phyloP scores from a whole-genome alignment of 805 yeast genomes.

The Suhomyces canberraensis region DNA sequence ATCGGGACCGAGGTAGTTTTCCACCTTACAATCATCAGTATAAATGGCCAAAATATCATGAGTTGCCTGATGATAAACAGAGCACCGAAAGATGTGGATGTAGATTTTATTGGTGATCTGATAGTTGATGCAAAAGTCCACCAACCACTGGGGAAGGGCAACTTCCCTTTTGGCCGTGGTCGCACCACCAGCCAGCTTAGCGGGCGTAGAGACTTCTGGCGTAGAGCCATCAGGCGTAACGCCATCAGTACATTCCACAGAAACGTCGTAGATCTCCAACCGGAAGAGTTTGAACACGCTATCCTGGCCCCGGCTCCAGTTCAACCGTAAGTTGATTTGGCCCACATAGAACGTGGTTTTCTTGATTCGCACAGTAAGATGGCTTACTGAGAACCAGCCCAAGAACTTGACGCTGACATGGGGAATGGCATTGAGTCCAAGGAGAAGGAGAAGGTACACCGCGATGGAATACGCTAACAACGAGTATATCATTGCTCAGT shows the following conservation, averaged over 20 bases:
- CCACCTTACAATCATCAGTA: conserved; percentile 1
- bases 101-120: conserved; percentile 23
- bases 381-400: conserved; percentile 29
- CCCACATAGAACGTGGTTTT: conserved; percentile 15
- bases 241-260: conserved; percentile 6
- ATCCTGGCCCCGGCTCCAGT: conserved; percentile 18
- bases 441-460: conserved; percentile 16
- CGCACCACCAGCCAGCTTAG: neutral
- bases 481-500: neutral
- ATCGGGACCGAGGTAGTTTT: conserved; percentile 1
- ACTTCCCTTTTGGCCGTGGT: neutral
- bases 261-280: conserved; percentile 23
- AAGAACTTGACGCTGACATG: conserved; percentile 23
- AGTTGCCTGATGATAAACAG: conserved; percentile 9
- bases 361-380: conserved; percentile 18
- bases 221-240: neutral
- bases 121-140: conserved; percentile 17
- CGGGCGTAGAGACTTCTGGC: neutral
- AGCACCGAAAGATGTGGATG: conserved; percentile 19
- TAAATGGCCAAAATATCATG: conserved; percentile 7
- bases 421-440: conserved; percentile 24
- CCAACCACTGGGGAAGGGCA: conserved; percentile 15
- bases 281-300: conserved; percentile 26
- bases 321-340: conserved; percentile 19
- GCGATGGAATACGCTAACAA: neutral